Conservation (phyloP, 2,329 filamentous ascomycete genomes). For the Calonectria ilicicola region DNA sequence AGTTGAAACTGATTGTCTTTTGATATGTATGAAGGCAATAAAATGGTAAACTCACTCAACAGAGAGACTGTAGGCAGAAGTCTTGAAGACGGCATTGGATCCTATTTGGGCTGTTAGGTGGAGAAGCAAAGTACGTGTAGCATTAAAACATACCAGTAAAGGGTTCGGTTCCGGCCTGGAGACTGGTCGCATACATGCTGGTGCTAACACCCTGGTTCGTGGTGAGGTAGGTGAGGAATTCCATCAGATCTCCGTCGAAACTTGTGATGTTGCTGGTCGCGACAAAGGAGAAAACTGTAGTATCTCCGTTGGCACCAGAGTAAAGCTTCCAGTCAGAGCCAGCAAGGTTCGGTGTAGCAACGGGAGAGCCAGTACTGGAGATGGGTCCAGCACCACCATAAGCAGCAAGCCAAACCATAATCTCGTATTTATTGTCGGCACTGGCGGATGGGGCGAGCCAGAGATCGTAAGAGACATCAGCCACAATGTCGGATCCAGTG, state of each 20-base stretch:
- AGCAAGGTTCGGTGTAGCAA: conserved; percentile 61
- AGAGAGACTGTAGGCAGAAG: conserved; percentile 29
- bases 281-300: conserved; percentile 69
- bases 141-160: conserved; percentile 56
- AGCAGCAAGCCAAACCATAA: conserved; percentile 74
- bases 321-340: conserved; percentile 69
- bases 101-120: conserved; percentile 16
- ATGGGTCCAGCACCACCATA: conserved; percentile 71
- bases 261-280: conserved; percentile 55
- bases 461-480: conserved; percentile 71
- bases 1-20: no score
- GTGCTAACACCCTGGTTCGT: conserved; percentile 53
- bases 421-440: conserved; percentile 64
- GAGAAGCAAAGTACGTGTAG: fast-evolving
- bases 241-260: conserved; percentile 68
- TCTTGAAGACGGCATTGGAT: conserved; percentile 33
- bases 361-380: conserved; percentile 22
- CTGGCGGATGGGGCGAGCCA: conserved; percentile 65
- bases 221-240: conserved; percentile 69
- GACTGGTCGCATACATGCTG: conserved; percentile 36
- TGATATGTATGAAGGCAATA: background rate
- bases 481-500: conserved; percentile 52
- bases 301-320: conserved; percentile 69
- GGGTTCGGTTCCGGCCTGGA: conserved; percentile 64
- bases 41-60: conserved; percentile 14